phyloP scores from a whole-genome alignment of 2,329 filamentous ascomycete genomes.

The Phoma sp. region DNA sequence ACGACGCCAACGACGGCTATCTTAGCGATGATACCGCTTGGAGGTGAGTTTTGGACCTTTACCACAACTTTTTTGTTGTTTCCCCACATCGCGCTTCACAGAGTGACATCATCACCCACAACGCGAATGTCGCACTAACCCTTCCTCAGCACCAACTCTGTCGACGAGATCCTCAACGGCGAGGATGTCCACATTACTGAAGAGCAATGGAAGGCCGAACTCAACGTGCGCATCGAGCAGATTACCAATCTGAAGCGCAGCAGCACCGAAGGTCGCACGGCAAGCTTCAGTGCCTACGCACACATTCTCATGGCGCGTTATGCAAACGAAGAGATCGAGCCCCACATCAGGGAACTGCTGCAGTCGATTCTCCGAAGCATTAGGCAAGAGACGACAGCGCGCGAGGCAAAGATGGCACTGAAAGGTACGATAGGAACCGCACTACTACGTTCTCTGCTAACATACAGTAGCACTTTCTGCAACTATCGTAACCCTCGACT shows the following conservation, averaged over 20 bases:
- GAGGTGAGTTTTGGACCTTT: conserved; percentile 54
- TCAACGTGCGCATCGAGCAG: conserved; percentile 72
- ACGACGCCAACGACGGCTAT: conserved; percentile 65
- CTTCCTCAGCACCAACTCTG: conserved; percentile 64
- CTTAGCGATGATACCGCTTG: conserved; percentile 66
- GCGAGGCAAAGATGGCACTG: conserved; percentile 74
- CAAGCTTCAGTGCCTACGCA: conserved; percentile 67
- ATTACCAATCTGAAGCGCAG: conserved; percentile 81
- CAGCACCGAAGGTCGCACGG: conserved; percentile 73
- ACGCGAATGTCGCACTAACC: conserved; percentile 33
- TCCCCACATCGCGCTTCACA: conserved; percentile 16
- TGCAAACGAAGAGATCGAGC: conserved; percentile 67
- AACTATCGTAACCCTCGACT: conserved; percentile 71
- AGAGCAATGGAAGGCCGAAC: conserved; percentile 67
- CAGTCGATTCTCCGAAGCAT: conserved; percentile 73
- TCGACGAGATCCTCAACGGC: conserved; percentile 66
- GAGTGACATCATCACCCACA: conserved; percentile 38
- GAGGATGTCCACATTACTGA: conserved; percentile 59
- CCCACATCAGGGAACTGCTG: conserved; percentile 67
- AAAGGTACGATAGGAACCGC: conserved; percentile 57
- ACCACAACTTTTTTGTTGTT: conserved; percentile 17
- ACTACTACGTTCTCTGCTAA: conserved; percentile 22
- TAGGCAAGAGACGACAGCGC: conserved; percentile 71
- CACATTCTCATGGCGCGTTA: conserved; percentile 74
- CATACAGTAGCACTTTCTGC: conserved; percentile 65